Base-by-base conservation (phyloP, 148 eudicot genomes). In the Persicaria maculosa region DNA sequence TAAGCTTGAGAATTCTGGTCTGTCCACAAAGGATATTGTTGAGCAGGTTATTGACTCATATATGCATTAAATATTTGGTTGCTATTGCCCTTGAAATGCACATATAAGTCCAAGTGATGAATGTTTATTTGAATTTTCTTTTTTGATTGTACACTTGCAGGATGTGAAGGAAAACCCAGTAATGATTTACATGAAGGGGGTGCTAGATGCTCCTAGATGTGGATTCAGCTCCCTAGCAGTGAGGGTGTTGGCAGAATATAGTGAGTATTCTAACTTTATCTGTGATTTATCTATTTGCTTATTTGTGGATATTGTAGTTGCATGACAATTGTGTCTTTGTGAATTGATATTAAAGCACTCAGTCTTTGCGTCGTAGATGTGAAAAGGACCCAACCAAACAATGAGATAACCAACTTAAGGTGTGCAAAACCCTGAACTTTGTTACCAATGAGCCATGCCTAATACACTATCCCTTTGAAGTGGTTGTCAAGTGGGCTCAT, bases 181-280 rank as follows among this genome's bases (percentile, higher is more conserved):
- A 68, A 90, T 95, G 99, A 75, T 95, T 61, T 95, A 95, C 80
- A 95, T 95, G 89, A 95, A 95, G 83, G 97, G 97, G 78, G 83
- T 85, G 62, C 99, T 97, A 54, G 92, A 90, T 12, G 77, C 75
- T 80, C 99, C 99, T 77, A 87, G 92, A 69, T 95, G 97, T 58
- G 97, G 99, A 62, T 95, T 92, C 79, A 95, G 99, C 81, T 84
- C 97, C 17, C 84, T 95, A 72, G 97, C 97, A 47, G 96, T 92
- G 72, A 90, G 88, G 81, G 92, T 95, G 47, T 68, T 92, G 79
- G 81, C 76, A 8, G 92, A 86, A 81, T 95, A 92, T 79, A 50
- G 99, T 95, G 81, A 88, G 96, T 84, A 31, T 31, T 31, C 36
- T 59, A 11, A n/a, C 65, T 59, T 48, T 3, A 48, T 48, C 12